Evolutionary conservation across 371 early-diverging fungal species (phyloP), one percentile per base, ranked within the genome.

Genomic region (Rhizopus stolonifer): DNA sequence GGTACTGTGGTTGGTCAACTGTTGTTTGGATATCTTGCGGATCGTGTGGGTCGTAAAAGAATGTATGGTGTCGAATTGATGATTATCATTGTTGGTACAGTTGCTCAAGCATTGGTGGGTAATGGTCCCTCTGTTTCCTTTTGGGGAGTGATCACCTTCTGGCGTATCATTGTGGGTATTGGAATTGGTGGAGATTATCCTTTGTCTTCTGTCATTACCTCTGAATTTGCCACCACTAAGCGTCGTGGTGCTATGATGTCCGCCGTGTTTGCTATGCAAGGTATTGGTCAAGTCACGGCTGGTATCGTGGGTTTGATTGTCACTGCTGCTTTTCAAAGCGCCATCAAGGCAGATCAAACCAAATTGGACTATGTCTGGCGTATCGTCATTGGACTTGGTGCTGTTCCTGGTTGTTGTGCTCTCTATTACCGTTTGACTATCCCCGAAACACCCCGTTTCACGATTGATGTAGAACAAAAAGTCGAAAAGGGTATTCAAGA

Each of bases 241-340:
- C 79, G 81, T 53, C 82, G 93, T 45, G 93, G 93, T 45, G 84
- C 84, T 42, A 88, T 91, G 90, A 84, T 91, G 63, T 85, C 91
- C 3, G 83, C 87, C 26, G 91, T 93, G 34, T 93, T 91, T 66
- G 84, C 90, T 26, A 90, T 91, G 90, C 93, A 91, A 61, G 93
- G 92, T 29, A 75, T 91, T 42, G 93, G 92, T 22, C 88, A 86
- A 53, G 67, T 91, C 14, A 53, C 84, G 11, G 88, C 90, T 14
- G 80, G 83, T 15, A 43, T 90, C n/a, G 86, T 90, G 24, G 79
- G 81, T n/a, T 60, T 90, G 11, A 52, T 85, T 29, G 49, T 61
- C 7, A 69, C 91, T 25, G 77, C 82, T 25, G 75, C 72, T 26
- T 83, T 83, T 72, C 72, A 81, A 55, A 31, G 55, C 38, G 60